Conservation (phyloP, 306 rosid genomes). For the Lupinus albus region DNA sequence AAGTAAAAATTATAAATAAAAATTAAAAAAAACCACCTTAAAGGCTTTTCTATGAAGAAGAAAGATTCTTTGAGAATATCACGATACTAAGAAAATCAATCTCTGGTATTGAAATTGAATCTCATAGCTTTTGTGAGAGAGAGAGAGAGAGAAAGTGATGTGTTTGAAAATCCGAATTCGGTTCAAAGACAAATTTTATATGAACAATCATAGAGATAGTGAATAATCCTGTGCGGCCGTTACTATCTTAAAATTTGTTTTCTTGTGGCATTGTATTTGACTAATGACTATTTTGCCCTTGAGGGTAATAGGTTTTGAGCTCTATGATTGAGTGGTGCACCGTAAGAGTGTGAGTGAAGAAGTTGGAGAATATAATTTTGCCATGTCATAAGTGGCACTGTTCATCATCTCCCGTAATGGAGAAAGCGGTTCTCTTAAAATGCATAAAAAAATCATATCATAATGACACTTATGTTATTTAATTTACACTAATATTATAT, state of each 20-base stretch:
- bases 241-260: not conserved
- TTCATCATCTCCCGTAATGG: too few relatives aligned
- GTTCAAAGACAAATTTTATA: conserved; percentile 66
- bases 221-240: conserved; percentile 37
- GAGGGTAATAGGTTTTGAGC: not conserved
- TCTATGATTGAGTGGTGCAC: not conserved
- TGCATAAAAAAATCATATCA: too few relatives aligned
- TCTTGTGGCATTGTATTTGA: not conserved
- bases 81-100: conserved; percentile 9
- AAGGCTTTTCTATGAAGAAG: conserved; percentile 17
- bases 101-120: conserved; percentile 3
- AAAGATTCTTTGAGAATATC: not conserved
- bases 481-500: too few relatives aligned
- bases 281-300: not conserved
- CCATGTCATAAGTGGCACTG: too few relatives aligned
- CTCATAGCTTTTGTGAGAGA: conserved; percentile 31
- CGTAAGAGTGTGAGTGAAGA: too few relatives aligned
- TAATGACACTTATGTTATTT: too few relatives aligned
- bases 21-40: conserved; percentile 7
- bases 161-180: conserved; percentile 56
- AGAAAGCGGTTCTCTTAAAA: too few relatives aligned
- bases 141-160: conserved; percentile 21
- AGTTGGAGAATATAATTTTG: too few relatives aligned
- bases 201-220: conserved; percentile 45
- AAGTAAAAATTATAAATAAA: not conserved